phyloP scores from a whole-genome alignment of 805 yeast genomes.

The Yamadazyma insecticola region DNA sequence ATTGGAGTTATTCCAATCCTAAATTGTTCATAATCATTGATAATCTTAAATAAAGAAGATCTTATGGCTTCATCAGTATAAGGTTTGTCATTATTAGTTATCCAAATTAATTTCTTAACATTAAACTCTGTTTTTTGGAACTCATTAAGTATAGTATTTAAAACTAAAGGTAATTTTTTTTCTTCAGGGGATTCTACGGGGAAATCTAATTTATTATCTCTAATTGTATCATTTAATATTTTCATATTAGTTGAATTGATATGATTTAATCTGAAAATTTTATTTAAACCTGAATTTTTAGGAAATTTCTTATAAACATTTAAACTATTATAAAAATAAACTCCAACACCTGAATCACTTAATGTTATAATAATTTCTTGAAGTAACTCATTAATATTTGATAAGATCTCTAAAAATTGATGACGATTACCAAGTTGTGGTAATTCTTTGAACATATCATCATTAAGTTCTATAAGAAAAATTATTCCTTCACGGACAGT shows the following conservation, averaged over 20 bases:
- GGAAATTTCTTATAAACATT: constrained; percentile 24
- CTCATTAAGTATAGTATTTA: constrained; percentile 53
- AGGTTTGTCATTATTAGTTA: constrained; percentile 76
- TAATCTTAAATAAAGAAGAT: constrained; percentile 48
- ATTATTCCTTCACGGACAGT: constrained; percentile 61
- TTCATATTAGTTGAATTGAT: constrained; percentile 58
- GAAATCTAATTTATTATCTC: constrained; percentile 30
- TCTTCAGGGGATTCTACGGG: constrained; percentile 2
- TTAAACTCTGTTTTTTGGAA: constrained; percentile 48
- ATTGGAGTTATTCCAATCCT: constrained; percentile 59
- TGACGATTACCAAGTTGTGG: constrained; percentile 31
- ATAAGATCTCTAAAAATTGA: constrained; percentile 51
- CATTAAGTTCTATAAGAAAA: constrained; percentile 58
- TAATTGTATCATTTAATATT: constrained; percentile 44
- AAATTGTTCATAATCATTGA: constrained; percentile 56
- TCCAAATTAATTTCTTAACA: constrained; percentile 57
- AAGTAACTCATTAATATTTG: constrained; percentile 57
- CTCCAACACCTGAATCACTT: constrained; percentile 72
- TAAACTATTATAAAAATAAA: constrained; percentile 54
- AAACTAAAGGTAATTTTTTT: constrained; percentile 29
- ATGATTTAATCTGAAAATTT: constrained; percentile 49
- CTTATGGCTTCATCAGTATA: constrained; percentile 37
- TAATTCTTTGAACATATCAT: constrained; percentile 36
- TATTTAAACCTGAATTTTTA: constrained; percentile 40
- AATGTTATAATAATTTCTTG: constrained; percentile 59